These are phyloP conservation scores for Diaporthe sp. DNA, from an alignment of 2,329 filamentous ascomycete species.

Conservation along the genomic window DNA sequence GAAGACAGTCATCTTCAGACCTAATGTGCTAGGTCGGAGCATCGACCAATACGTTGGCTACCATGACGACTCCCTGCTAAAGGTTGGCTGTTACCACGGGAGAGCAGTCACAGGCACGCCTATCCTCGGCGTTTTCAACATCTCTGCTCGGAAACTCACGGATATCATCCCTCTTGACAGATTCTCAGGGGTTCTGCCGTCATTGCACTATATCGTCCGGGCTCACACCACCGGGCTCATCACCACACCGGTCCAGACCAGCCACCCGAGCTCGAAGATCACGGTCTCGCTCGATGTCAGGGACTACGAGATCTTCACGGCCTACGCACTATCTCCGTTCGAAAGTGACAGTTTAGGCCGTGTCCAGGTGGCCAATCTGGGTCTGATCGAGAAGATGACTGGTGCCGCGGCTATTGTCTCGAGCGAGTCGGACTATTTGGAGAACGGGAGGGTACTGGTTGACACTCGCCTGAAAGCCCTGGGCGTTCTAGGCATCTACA, in stretches of 20 bases:
- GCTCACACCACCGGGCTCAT: slow-evolving; percentile 78
- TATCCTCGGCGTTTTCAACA: slow-evolving; percentile 89
- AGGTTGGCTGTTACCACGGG: slow-evolving; percentile 85
- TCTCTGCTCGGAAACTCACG: slow-evolving; percentile 71
- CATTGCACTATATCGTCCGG: slow-evolving; percentile 77
- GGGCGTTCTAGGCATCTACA: slow-evolving; percentile 81
- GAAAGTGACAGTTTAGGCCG: slow-evolving; percentile 54
- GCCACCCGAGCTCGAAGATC: slow-evolving; percentile 65
- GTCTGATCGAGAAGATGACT: slow-evolving; percentile 90
- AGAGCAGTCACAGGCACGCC: slow-evolving; percentile 75
- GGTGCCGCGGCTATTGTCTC: slow-evolving; percentile 82
- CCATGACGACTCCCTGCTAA: slow-evolving; percentile 79
- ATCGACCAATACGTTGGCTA: slow-evolving; percentile 82
- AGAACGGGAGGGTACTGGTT: slow-evolving; percentile 74
- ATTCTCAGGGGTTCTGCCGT: slow-evolving; percentile 78
- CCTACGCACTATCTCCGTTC: slow-evolving; percentile 76
- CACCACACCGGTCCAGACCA: slow-evolving; percentile 63
- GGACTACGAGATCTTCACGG: slow-evolving; percentile 86
- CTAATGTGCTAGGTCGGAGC: slow-evolving; percentile 79
- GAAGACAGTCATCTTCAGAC: slow-evolving; percentile 84
- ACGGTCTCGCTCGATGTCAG: slow-evolving; percentile 72
- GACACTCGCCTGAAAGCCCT: slow-evolving; percentile 83
- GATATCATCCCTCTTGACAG: slow-evolving; percentile 78
- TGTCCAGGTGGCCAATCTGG: slow-evolving; percentile 77
- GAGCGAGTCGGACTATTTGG: slow-evolving; percentile 67